These are phyloP conservation scores for Climacium dendroides DNA, from an alignment of 225 moss, liverwort and hornwort genomes.

Conservation along the genomic window DNA sequence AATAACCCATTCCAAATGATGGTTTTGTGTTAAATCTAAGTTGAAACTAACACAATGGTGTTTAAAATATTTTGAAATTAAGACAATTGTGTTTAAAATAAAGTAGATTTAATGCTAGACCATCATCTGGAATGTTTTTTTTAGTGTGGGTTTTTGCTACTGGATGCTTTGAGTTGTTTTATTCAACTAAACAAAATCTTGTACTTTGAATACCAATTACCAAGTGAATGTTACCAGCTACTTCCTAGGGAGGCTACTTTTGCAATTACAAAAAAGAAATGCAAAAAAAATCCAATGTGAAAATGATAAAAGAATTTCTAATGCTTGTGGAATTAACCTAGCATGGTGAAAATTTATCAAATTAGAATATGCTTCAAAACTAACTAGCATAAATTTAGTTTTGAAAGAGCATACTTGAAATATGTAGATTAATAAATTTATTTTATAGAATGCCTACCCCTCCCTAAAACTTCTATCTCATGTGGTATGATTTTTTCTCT, in stretches of 20 bases:
- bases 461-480: not conserved
- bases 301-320: not conserved
- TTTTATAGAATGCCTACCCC: not conserved
- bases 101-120: no score
- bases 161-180: not conserved
- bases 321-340: accelerated
- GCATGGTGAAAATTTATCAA: not conserved
- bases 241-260: accelerated
- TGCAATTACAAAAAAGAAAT: not conserved
- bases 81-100: no score
- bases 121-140: no score
- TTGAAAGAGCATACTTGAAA: not conserved
- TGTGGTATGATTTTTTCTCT: no score
- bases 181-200: not conserved
- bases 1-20: no score
- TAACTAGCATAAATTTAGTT: not conserved
- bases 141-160: no score
- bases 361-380: not conserved
- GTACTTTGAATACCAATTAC: not conserved
- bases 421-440: not conserved
- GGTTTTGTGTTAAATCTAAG: no score
- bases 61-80: no score
- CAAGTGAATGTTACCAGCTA: not conserved
- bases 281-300: no score
- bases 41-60: no score